A percentile compares a stretch with the other conserved stretches of the same genome.
These are phyloP conservation scores for Daldinia caldariorum DNA, from an alignment of 495 filamentous ascomycete genomes.

Conservation along the genomic window DNA sequence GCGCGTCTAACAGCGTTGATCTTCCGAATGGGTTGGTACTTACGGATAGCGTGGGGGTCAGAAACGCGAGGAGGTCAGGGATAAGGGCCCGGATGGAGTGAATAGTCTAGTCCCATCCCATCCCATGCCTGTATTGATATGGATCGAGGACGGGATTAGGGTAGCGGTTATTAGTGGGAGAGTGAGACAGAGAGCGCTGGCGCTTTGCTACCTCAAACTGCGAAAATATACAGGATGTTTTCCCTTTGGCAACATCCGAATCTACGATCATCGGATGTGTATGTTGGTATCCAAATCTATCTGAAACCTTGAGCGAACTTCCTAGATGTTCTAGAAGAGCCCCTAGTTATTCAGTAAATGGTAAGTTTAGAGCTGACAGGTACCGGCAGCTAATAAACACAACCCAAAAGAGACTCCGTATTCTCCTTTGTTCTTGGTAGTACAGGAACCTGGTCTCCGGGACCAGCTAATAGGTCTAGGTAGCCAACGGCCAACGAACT, in stretches of 20 bases:
- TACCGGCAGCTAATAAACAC: neutral
- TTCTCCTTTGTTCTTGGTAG: neutral
- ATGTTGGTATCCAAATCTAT: conserved; percentile 1
- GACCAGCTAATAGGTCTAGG: conserved; percentile 10
- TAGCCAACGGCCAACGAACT: conserved; percentile 1
- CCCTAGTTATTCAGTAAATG: neutral
- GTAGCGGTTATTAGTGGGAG: neutral
- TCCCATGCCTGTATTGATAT: conserved; percentile 32
- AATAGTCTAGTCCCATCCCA: conserved; percentile 2
- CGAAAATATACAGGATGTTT: neutral
- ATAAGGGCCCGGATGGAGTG: neutral
- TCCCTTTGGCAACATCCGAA: neutral
- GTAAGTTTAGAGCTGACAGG: neutral
- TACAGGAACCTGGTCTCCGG: conserved; percentile 17
- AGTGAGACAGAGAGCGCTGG: neutral
- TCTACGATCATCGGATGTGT: neutral
- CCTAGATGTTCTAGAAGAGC: conserved; percentile 10
- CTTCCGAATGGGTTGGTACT: conserved; percentile 9
- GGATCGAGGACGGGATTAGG: conserved; percentile 21
- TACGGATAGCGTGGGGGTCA: conserved; percentile 27
- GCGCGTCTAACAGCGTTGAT: neutral
- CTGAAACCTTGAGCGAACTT: neutral
- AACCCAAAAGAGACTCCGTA: neutral
- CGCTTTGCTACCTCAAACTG: conserved; percentile 8
- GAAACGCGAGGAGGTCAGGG: neutral